These are phyloP conservation scores for Pythium graminicola DNA, from an alignment of 352 stramenopile species.

Conservation along the genomic window DNA sequence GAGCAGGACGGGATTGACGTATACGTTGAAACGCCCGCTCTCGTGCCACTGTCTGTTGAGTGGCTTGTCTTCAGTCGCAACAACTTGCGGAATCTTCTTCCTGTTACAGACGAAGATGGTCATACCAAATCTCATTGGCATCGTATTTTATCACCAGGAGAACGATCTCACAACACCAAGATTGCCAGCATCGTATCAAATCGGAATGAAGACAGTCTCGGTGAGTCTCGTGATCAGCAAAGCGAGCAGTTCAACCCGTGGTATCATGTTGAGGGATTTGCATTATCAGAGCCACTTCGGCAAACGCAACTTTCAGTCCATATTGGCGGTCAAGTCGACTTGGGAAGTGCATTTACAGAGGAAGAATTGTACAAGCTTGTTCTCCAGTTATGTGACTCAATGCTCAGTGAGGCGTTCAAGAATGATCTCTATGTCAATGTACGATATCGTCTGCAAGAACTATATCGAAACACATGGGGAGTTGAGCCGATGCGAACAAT, in stretches of 20 bases:
- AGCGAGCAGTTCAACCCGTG: slow-evolving; percentile 54
- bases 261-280: slow-evolving; percentile 44
- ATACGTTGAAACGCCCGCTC: slow-evolving; percentile 35
- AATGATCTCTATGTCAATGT: slow-evolving; percentile 6
- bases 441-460: slow-evolving; percentile 57
- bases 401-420: slow-evolving; percentile 4
- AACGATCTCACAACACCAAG: slow-evolving; percentile 33
- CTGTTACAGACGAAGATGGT: not conserved
- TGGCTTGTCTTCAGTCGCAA: slow-evolving; percentile 54
- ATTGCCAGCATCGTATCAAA: slow-evolving; percentile 25
- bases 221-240: slow-evolving; percentile 26
- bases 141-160: slow-evolving; percentile 29
- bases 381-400: slow-evolving; percentile 14
- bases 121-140: slow-evolving; percentile 25
- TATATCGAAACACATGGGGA: slow-evolving; percentile 58
- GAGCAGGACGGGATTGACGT: slow-evolving; percentile 10
- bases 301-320: slow-evolving; percentile 48
- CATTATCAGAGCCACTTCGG: slow-evolving; percentile 46
- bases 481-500: slow-evolving; percentile 36
- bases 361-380: slow-evolving; percentile 35
- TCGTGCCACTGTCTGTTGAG: slow-evolving; percentile 33
- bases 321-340: slow-evolving; percentile 54
- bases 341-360: slow-evolving; percentile 36
- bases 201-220: slow-evolving; percentile 37
- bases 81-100: slow-evolving; percentile 24